A percentile compares a stretch with the other conserved stretches of the same genome.
phyloP scores from a whole-genome alignment of 139 green algal species.

The Astrephomene gubernaculifera region DNA sequence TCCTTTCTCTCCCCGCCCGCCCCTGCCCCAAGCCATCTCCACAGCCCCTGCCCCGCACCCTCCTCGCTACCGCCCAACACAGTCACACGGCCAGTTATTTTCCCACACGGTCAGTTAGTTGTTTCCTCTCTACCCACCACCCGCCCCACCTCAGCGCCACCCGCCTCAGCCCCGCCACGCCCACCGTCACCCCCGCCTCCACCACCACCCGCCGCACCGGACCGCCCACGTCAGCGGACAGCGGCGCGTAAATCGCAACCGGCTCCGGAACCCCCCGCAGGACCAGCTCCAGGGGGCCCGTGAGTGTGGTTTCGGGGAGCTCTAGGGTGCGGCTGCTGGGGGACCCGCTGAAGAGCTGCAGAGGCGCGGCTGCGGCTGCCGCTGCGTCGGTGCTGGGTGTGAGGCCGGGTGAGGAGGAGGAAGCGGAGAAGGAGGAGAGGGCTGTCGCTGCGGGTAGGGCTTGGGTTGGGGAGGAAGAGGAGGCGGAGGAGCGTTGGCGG shows the following conservation, averaged over 20 bases:
- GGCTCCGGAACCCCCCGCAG: conserved; percentile 6
- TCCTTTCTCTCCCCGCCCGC: no score
- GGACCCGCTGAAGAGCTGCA: neutral
- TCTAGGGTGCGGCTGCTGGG: neutral
- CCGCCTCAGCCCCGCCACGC: conserved; percentile 7
- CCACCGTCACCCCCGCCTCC: conserved; percentile 38
- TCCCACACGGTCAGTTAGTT: no score
- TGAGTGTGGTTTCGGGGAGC: conserved; percentile 3
- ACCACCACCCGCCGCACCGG: conserved; percentile 41
- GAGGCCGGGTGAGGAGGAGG: neutral
- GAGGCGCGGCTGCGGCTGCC: neutral
- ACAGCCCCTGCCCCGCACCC: no score
- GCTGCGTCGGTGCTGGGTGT: neutral
- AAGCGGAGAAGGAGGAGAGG: neutral
- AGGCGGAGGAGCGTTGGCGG: neutral
- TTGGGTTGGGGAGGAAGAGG: neutral
- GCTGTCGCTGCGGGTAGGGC: neutral
- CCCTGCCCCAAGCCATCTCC: no score
- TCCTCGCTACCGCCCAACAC: no score
- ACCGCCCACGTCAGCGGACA: conserved; percentile 50
- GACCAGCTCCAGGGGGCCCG: conserved; percentile 39
- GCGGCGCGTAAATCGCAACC: conserved; percentile 42
- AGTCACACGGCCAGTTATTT: no score
- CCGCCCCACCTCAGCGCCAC: conserved; percentile 45
- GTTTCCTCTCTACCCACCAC: neutral